Evolutionary conservation across 192 early-diverging fungal species (phyloP).

Genomic region (Funneliformis geosporum): DNA sequence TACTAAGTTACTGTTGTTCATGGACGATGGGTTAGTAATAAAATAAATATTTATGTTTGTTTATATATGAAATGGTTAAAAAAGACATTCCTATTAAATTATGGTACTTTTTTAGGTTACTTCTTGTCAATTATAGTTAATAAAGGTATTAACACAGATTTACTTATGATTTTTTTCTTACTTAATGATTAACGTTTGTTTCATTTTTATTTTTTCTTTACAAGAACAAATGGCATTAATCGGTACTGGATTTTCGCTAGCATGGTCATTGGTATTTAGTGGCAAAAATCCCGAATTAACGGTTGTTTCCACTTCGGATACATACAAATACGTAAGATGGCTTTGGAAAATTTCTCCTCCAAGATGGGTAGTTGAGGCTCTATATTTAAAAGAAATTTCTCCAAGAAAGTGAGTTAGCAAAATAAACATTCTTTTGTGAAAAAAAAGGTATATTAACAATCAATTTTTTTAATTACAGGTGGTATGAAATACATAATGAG

Average conservation of each 20-base stretch:
- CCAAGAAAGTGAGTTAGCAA: slow-evolving; percentile 23
- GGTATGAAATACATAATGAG: slow-evolving; percentile 38
- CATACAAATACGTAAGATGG: slow-evolving; percentile 45
- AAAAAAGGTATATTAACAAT: no score
- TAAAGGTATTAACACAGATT: not conserved
- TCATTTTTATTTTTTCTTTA: no score
- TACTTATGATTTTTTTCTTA: no score
- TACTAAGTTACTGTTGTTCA: slow-evolving; percentile 52
- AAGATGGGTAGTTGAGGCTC: slow-evolving; percentile 62
- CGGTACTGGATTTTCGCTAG: slow-evolving; percentile 63
- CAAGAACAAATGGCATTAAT: slow-evolving; percentile 44
- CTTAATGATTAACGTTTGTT: no score
- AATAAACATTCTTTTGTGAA: no score
- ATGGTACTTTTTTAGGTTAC: slow-evolving; percentile 42
- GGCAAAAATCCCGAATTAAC: slow-evolving; percentile 55
- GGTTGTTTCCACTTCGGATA: slow-evolving; percentile 38
- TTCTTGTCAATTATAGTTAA: slow-evolving; percentile 51
- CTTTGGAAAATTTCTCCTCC: slow-evolving; percentile 63
- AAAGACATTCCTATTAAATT: no score
- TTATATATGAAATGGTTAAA: no score
- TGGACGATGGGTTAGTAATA: slow-evolving; percentile 48
- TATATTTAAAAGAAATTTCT: slow-evolving; percentile 55
- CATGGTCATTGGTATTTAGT: slow-evolving; percentile 59
- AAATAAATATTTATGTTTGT: not conserved
- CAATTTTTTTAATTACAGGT: slow-evolving; percentile 28